Evolutionary conservation across 1,139 yeast species (phyloP).

Genomic region (Pichia sp.): DNA sequence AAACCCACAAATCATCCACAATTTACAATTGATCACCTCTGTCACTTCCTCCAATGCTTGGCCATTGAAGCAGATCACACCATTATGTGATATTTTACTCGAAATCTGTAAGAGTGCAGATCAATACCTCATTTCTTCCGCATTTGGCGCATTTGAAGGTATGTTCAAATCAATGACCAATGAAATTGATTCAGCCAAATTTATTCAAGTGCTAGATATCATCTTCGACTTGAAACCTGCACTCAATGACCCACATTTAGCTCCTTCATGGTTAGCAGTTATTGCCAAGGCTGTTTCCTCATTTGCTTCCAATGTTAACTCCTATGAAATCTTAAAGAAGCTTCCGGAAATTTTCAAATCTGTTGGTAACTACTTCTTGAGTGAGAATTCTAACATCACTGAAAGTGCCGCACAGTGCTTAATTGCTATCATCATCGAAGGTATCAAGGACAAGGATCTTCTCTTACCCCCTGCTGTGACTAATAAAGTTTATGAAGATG

Average conservation of each 20-base stretch:
- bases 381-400: constrained; percentile 63
- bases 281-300: constrained; percentile 80
- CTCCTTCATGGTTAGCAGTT: constrained; percentile 94
- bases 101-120: constrained; percentile 78
- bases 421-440: constrained; percentile 63
- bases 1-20: constrained; percentile 61
- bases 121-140: constrained; percentile 71
- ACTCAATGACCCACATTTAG: constrained; percentile 71
- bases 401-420: constrained; percentile 82
- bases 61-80: constrained; percentile 67
- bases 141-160: constrained; percentile 82
- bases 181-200: constrained; percentile 55
- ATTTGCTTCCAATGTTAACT: constrained; percentile 50
- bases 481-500: constrained; percentile 41
- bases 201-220: constrained; percentile 56
- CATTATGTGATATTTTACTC: constrained; percentile 67
- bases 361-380: constrained; percentile 53
- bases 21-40: constrained; percentile 63
- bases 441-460: constrained; percentile 54
- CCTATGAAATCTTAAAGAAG: constrained; percentile 47
- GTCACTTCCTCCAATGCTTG: constrained; percentile 72
- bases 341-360: constrained; percentile 51
- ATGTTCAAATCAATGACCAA: constrained; percentile 67
- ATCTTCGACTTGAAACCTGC: constrained; percentile 80
- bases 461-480: constrained; percentile 44